phyloP scores from a whole-genome alignment of 148 eudicot genomes.

The Diospyros kaki region DNA sequence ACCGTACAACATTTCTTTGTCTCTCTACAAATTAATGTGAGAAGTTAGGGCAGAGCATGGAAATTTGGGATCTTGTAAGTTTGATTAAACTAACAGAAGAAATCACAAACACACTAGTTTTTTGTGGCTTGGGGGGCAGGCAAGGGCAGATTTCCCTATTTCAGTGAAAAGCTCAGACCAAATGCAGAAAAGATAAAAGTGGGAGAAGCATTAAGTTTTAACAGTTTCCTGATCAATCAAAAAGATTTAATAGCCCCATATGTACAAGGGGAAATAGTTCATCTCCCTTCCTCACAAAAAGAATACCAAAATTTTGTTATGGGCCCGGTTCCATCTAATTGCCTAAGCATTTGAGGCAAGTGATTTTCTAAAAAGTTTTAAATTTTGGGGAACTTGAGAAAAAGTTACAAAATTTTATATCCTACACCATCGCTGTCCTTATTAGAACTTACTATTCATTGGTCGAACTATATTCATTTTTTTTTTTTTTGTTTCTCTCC shows the following conservation, averaged over 20 bases:
- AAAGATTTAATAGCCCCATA: not conserved
- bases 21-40: slow-evolving; percentile 1
- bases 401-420: not conserved
- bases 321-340: not conserved
- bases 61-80: not conserved
- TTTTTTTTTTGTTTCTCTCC: not conserved
- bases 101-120: no score
- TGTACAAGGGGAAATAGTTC: not conserved
- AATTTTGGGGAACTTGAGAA: not conserved
- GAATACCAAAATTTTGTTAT: no score
- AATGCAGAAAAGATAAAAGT: not conserved
- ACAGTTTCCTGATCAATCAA: not conserved
- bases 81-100: not conserved
- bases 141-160: not conserved
- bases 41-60: not conserved
- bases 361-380: not conserved
- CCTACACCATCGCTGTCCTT: not conserved
- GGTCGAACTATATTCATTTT: not conserved
- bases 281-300: not conserved
- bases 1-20: not conserved
- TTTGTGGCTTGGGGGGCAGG: no score
- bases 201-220: not conserved
- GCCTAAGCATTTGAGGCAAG: not conserved
- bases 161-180: not conserved
- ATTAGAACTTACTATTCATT: not conserved